Conservation (phyloP, 192 early-diverging fungal genomes). For the Podila horticola region DNA sequence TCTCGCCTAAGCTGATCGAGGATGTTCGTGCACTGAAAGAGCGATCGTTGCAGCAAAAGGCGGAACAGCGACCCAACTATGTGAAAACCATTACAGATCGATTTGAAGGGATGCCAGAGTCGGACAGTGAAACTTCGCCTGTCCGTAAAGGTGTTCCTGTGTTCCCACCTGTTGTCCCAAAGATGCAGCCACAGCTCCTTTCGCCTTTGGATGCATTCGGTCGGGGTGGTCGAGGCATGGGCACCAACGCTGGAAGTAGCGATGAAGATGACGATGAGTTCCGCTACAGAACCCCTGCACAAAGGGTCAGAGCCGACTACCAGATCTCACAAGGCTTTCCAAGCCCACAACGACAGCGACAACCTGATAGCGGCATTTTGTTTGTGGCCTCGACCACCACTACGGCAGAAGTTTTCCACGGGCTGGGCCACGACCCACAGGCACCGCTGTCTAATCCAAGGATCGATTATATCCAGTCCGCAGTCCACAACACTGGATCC, state of each 20-base stretch:
- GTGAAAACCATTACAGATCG: conserved; percentile 5
- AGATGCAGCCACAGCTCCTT: not conserved
- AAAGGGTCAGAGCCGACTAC: not conserved
- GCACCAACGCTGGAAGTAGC: conserved; percentile 1
- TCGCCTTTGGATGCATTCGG: not conserved
- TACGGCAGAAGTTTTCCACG: conserved; percentile 17
- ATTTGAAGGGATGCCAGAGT: not conserved
- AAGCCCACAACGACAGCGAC: conserved; percentile 7
- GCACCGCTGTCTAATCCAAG: not conserved
- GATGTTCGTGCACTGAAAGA: conserved; percentile 10
- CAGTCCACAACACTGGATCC: not conserved
- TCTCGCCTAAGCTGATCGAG: not conserved
- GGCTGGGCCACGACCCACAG: not conserved
- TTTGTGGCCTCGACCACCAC: conserved; percentile 26
- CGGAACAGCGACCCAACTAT: conserved; percentile 1
- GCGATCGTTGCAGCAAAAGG: not conserved
- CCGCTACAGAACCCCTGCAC: not conserved
- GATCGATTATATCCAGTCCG: not conserved
- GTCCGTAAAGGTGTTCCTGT: too few relatives aligned
- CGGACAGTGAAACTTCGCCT: too few relatives aligned
- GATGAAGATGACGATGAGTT: not conserved
- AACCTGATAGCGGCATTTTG: conserved; percentile 34
- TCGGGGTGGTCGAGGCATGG: not conserved
- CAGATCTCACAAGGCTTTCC: not conserved
- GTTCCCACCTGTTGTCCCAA: too few relatives aligned